Base-by-base conservation (phyloP, 2,329 filamentous ascomycete species). In the Colletotrichum salicis region DNA sequence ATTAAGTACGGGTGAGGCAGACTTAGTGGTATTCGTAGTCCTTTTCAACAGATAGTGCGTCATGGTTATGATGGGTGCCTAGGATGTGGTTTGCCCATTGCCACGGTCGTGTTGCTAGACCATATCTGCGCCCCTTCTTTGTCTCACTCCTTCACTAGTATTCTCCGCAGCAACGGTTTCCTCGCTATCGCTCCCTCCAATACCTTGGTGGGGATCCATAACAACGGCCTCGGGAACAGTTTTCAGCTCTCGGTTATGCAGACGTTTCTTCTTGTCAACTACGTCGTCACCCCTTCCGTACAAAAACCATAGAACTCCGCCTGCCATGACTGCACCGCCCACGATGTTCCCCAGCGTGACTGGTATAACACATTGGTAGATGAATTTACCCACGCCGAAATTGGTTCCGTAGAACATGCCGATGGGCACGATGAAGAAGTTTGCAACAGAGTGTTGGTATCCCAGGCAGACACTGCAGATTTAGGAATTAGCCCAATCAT, bases 281-380 rank as follows among this genome's bases (percentile, higher is more conserved):
- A 60, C 13, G 8, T 11, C 52, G 8, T 35, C 59, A 19, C 58
- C 11, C 22, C 37, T 22, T 5, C 58, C 66, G n/a, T 68, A 68
- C 22, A 64, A 15, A 15, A 68, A 64, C 66, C 59, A 58, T 12
- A 68, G 15, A 1, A 58, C 4, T 12, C 19, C 27, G 10, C 51
- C 65, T 19, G 57, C 29, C 27, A 68, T 24, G 10, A 27, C 52
- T 13, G 59, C 59, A 1, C 59, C 59, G 2, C 59, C 59, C 3
- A 64, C 37, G 4, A 63, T 68, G 37, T 63, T 68, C 24, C 65
- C 65, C n/a, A 68, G 11, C 5, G 65, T 68, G n/a, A 64, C 66
- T 1, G 66, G 66, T 51, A 68, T 64, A 2, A 52, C 33, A 5
- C 59, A 64, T 27, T 58, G 66, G 22, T 52, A 64, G 22, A 68